Evolutionary conservation across 768 basidiomycete species (phyloP).

Genomic region (Pleurotus tuoliensis): DNA sequence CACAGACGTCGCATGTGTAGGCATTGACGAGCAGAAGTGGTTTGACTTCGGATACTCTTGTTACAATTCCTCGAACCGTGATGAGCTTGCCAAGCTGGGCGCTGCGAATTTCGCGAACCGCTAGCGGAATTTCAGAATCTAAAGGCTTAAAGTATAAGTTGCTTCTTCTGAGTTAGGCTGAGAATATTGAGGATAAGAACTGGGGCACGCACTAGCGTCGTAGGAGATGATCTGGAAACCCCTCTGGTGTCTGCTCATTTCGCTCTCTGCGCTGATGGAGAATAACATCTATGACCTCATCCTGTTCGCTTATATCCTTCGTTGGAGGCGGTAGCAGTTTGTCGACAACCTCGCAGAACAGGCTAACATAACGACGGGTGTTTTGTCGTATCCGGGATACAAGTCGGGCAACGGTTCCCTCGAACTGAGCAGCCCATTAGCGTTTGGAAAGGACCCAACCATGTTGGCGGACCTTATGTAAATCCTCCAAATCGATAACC

Average conservation of each 20-base stretch:
- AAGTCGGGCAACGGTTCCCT: conserved; percentile 67
- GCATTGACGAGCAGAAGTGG: conserved; percentile 96
- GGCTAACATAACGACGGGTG: conserved; percentile 81
- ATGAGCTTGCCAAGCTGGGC: conserved; percentile 87
- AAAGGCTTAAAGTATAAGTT: conserved; percentile 94
- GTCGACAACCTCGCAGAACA: conserved; percentile 92
- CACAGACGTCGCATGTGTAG: conserved; percentile 97
- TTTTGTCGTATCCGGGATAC: conserved; percentile 79
- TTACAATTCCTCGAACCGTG: conserved; percentile 96
- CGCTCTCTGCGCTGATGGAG: conserved; percentile 89
- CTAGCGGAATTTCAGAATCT: conserved; percentile 68
- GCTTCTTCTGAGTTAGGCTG: conserved; percentile 35
- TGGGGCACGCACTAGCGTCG: conserved; percentile 81
- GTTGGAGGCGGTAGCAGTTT: conserved; percentile 84
- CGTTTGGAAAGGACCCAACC: conserved; percentile 1
- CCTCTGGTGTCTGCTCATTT: conserved; percentile 73
- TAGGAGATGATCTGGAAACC: conserved; percentile 88
- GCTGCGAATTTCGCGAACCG: conserved; percentile 90
- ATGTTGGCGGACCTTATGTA: conserved; percentile 53
- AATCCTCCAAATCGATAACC: conserved; percentile 84
- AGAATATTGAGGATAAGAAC: conserved; percentile 9
- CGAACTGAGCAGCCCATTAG: conserved; percentile 41
- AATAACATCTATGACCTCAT: conserved; percentile 96
- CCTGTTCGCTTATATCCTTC: conserved; percentile 84
- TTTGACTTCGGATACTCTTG: conserved; percentile 98